Base-by-base conservation (phyloP, 208 protist genomes). In the Willaertia magna region DNA sequence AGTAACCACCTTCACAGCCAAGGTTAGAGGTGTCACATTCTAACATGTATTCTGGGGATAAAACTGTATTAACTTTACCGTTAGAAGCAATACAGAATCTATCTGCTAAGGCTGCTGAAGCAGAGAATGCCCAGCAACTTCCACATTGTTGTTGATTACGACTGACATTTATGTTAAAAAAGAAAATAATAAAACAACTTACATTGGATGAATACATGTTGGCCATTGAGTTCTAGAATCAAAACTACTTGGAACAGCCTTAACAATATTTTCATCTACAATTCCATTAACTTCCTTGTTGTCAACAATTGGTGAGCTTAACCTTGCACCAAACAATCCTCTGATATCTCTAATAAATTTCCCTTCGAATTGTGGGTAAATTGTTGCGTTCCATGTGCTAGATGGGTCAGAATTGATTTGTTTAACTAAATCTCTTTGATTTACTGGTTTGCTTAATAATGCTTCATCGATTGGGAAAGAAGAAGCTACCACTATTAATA, bases 61-160 rank as follows among this genome's bases (percentile, higher is more conserved):
- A 51, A 34, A 51, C 43, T 12, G 51, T 43, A 34, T 81, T n/a
- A 30, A 93, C 93, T 43, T 88, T 76, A 40, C 86, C 89, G 26
- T 93, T 91, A 82, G 88, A 88, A 76, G 91, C 82, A 75, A 94
- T 96, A 91, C 95, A 97, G 88, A 94, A 93, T 85, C 95, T 92
- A 88, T 96, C 94, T 16, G 91, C 90, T 11, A 96, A 93, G 46
- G 92, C 87, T 88, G 94, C 93, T 75, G 76, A 47, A 34, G 43
- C 76, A 18, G 76, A 46, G 44, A 81, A 81, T 22, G 76, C 76
- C 76, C 76, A 81, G 39, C 76, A 81, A 40, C 43, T 51, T 40
- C 76, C 76, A 39, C 76, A 81, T 51, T 81, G 40, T 81, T 81
- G 43, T 81, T 81, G 76, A 40, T 81, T 81, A 51, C 76, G 48